A percentile compares a stretch with the other conserved stretches of the same genome.
Conservation (phyloP, 148 eudicot genomes). For the Spergularia marina region DNA sequence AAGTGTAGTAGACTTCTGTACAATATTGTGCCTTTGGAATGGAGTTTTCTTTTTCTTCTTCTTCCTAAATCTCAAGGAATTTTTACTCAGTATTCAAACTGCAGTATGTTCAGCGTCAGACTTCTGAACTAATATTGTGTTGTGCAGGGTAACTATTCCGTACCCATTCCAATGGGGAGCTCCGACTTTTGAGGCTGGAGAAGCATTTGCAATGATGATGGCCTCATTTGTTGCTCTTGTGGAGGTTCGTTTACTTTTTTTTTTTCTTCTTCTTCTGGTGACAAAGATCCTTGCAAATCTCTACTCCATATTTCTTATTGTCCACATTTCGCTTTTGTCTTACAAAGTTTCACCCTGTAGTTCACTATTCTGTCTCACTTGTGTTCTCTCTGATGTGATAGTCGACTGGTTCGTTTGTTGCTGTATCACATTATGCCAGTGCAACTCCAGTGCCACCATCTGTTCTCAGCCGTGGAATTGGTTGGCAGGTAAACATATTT, state of each 20-base stretch:
- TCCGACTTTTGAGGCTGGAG: constrained; percentile 91
- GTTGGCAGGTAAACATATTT: constrained; percentile 76
- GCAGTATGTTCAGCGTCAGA: not conserved
- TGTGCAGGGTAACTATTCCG: constrained; percentile 77
- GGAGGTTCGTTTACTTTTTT: too few species aligned
- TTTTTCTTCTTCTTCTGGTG: too few species aligned
- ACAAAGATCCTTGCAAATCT: not conserved
- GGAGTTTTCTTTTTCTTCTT: not conserved
- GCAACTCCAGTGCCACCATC: constrained; percentile 94
- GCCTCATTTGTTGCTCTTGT: constrained; percentile 88
- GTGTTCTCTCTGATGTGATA: constrained; percentile 27
- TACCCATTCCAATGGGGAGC: constrained; percentile 99
- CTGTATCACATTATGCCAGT: constrained; percentile 80
- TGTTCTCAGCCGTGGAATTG: constrained; percentile 88
- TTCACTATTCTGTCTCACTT: constrained; percentile 8
- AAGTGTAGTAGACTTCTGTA: too few species aligned
- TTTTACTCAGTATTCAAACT: not conserved
- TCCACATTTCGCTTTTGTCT: not conserved
- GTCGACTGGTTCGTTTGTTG: constrained; percentile 89
- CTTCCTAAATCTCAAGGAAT: not conserved
- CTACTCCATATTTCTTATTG: not conserved
- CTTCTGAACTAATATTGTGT: not conserved
- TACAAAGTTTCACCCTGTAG: not conserved
- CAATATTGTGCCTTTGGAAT: too few species aligned
- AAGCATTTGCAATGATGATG: constrained; percentile 97